phyloP scores from a whole-genome alignment of 2,329 filamentous ascomycete genomes.

The Phialophora verrucosa region DNA sequence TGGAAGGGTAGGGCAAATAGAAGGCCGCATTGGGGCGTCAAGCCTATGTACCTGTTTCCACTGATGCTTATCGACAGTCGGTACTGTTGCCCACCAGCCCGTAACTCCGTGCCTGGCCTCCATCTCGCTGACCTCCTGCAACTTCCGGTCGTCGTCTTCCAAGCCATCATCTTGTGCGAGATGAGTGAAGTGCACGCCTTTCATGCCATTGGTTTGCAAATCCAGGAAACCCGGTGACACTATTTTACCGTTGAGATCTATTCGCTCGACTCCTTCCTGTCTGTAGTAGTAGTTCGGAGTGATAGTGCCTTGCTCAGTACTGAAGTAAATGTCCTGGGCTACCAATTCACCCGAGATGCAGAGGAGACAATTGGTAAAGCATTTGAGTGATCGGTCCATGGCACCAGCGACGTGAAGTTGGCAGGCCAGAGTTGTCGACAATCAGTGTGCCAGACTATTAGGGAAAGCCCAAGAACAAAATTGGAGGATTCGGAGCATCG shows the following conservation, averaged over 20 bases:
- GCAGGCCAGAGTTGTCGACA: background rate
- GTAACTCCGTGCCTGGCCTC: slow-evolving; percentile 33
- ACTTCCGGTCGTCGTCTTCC: slow-evolving; percentile 22
- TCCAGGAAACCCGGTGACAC: slow-evolving; percentile 63
- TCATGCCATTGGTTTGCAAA: slow-evolving; percentile 60
- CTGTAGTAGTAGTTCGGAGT: slow-evolving; percentile 37
- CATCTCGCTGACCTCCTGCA: slow-evolving; percentile 28
- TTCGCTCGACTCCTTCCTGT: slow-evolving; percentile 32
- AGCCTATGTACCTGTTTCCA: slow-evolving; percentile 34
- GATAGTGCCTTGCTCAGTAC: slow-evolving; percentile 31
- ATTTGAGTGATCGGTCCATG: slow-evolving; percentile 33
- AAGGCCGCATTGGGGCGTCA: background rate
- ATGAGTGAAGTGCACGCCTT: slow-evolving; percentile 41
- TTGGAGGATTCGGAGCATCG: background rate
- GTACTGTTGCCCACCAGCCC: slow-evolving; percentile 37
- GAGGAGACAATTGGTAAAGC: slow-evolving; percentile 36
- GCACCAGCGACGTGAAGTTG: background rate
- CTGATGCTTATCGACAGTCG: slow-evolving; percentile 30
- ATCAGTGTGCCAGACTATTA: background rate
- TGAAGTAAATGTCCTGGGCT: slow-evolving; percentile 36
- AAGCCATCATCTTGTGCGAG: slow-evolving; percentile 13
- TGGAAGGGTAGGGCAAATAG: background rate
- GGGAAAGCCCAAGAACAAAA: background rate
- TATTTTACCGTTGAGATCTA: slow-evolving; percentile 57
- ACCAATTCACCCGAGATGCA: slow-evolving; percentile 34